A percentile compares a stretch with the other conserved stretches of the same genome.
Conservation (phyloP, 495 filamentous ascomycete genomes). For the Xylaria bambusicola region DNA sequence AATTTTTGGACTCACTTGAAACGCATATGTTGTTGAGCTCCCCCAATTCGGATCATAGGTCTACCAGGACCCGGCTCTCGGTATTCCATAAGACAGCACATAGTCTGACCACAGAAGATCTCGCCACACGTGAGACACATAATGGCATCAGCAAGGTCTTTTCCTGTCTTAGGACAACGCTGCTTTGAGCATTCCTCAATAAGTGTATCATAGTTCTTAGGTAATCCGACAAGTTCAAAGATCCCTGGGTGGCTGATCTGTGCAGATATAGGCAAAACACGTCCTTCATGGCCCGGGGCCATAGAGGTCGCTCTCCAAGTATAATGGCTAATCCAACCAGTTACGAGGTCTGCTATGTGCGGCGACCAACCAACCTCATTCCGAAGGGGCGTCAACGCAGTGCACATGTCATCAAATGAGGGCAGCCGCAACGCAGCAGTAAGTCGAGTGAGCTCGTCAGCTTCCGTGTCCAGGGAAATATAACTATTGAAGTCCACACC, state of each 20-base stretch:
- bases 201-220: slow-evolving; percentile 87
- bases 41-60: slow-evolving; percentile 60
- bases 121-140: slow-evolving; percentile 96
- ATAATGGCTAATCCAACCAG: slow-evolving; percentile 78
- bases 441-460: slow-evolving; percentile 80
- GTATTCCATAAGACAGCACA: slow-evolving; percentile 78
- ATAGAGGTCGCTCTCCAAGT: slow-evolving; percentile 24
- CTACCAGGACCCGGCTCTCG: slow-evolving; percentile 37
- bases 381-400: slow-evolving; percentile 45
- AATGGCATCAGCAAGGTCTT: slow-evolving; percentile 83
- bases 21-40: slow-evolving; percentile 83
- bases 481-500: slow-evolving; percentile 84
- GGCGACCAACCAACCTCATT: slow-evolving; percentile 42
- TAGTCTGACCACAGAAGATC: slow-evolving; percentile 90
- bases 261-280: slow-evolving; percentile 37
- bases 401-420: slow-evolving; percentile 75
- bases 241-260: slow-evolving; percentile 80
- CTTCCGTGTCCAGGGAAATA: slow-evolving; percentile 62
- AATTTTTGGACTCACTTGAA: slow-evolving; percentile 62
- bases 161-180: slow-evolving; percentile 84
- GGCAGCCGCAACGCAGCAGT: slow-evolving; percentile 74
- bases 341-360: slow-evolving; percentile 47
- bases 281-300: neutral
- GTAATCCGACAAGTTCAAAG: slow-evolving; percentile 90
- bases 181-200: slow-evolving; percentile 87